Evolutionary conservation across 176 grass and related monocot genomes (phyloP), one percentile per base, ranked within the genome.

Genomic region (Leersia perrieri): DNA sequence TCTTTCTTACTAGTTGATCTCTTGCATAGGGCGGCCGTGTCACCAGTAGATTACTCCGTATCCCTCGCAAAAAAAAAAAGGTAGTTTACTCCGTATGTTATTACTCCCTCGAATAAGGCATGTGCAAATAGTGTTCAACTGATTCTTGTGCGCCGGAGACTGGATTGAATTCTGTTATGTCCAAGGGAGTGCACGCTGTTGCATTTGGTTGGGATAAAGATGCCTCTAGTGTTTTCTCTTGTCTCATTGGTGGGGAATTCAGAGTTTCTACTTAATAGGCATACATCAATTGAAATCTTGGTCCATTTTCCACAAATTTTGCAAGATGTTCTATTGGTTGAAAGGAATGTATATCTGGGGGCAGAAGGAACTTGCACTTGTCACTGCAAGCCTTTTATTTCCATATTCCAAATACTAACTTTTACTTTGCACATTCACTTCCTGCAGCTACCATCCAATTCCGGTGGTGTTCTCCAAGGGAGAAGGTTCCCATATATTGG

Each of bases 401-500:
- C 3, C 2, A 27, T 51, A 64, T 75, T 70, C 51, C 13, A 7
- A 45, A 61, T 66, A 18, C 28, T 10, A 23, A 18, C 30, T 72
- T 72, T n/a, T 26, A 23, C 16, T 23, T 28, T 30, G 35, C 75
- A 20, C 63, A 63, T 65, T 81, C n/a, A 71, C 45, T 35, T 12
- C n/a, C 7, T 91, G 39, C 75, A 95, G 92, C 82, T 98, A 98
- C 61, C 92, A 98, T 77, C 96, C 92, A 0, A 98, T 98, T 72
- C 90, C 95, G 38, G 82, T 95, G 90, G 96, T 98, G 7, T 98
- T 98, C 81, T 87, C 95, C 76, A 85, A 95, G 82, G 92, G 90
- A 35, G 88, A 91, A 85, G 95, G 92, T 38, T 74, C 86, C 45
- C 88, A 87, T 28, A 88, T 98, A 76, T 77, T 93, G 81, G 95